Evolutionary conservation across 306 rosid genomes (phyloP).

Genomic region (Boehmeria nivea): DNA sequence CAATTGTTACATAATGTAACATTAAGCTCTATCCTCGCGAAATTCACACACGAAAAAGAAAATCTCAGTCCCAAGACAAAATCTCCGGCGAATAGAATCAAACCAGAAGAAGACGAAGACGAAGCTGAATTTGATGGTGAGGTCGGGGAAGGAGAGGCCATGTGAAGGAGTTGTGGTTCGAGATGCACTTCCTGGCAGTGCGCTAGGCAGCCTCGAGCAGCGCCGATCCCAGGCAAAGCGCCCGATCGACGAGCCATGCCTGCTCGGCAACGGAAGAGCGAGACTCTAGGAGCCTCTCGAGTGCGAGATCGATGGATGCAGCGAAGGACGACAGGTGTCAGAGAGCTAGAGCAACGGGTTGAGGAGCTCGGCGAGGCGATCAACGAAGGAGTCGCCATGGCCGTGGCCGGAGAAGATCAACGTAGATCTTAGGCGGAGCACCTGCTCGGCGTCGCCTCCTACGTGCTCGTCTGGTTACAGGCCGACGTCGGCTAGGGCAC

Average conservation of each 20-base stretch:
- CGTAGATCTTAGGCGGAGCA: no score
- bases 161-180: constrained; percentile 64
- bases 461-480: no score
- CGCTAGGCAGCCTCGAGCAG: constrained; percentile 77
- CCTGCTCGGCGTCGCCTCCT: no score
- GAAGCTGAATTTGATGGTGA: constrained; percentile 66
- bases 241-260: constrained; percentile 74
- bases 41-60: no score
- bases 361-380: constrained; percentile 42
- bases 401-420: no score
- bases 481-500: no score
- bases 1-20: no score
- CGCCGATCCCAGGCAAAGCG: constrained; percentile 54
- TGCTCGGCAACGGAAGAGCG: constrained; percentile 51
- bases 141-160: constrained; percentile 95
- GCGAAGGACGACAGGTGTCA: constrained; percentile 45
- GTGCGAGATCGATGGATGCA: constrained; percentile 71
- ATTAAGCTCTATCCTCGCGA: no score
- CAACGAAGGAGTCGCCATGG: no score
- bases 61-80: no score
- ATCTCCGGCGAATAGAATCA: no score
- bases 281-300: constrained; percentile 72
- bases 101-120: no score
- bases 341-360: constrained; percentile 52
- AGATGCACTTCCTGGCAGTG: constrained; percentile 68